Base-by-base conservation (phyloP, 2,329 filamentous ascomycete species). In the Ophidiomyces ophidiicola region DNA sequence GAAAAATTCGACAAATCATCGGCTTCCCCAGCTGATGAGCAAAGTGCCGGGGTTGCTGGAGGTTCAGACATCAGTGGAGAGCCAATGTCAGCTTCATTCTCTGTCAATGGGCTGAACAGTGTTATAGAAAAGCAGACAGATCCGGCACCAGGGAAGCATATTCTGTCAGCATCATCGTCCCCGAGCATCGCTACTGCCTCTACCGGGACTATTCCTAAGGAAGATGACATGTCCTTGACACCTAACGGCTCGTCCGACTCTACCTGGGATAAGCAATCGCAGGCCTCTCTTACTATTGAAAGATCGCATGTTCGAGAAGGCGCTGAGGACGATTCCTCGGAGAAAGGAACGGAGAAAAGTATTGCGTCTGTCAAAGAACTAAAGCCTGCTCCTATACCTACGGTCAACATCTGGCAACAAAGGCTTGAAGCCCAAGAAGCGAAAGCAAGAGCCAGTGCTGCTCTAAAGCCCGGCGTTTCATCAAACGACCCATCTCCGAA, bases 331-430 rank as follows among this genome's bases (percentile, higher is more conserved):
- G 63, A 68, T 47, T 61, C 69, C 33, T 61, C 67, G 38, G 63
- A 66, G 19, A 66, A 71, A 12, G 67, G 71, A 31, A 76, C 78
- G 48, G 74, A 78, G 50, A 74, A 74, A 48, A 70, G 72, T 44
- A 64, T 74, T 44, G 66, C 67, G 10, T 65, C 72, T 50, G 64
- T 75, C 31, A 61, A 66, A 45, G 72, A 80, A 51, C 68, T 94
- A 29, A 79, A 80, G 32, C 84, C 90, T 44, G 88, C 88, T 12
- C 81, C 85, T 20, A 70, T 82, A 30, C 90, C 90, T 0, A 60
- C 76, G 1, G 81, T 94, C 42, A 98, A 98, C 58, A 68, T 87
- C 46, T 98, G 90, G 88, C 73, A 78, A 46, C 76, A 87, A 61
- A 75, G 87, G 41, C 79, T 72, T 50, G 79, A 85, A 52, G 77